These are phyloP conservation scores for Tolypocladium pustulatum DNA, from an alignment of 2,329 filamentous ascomycete genomes.

Conservation along the genomic window DNA sequence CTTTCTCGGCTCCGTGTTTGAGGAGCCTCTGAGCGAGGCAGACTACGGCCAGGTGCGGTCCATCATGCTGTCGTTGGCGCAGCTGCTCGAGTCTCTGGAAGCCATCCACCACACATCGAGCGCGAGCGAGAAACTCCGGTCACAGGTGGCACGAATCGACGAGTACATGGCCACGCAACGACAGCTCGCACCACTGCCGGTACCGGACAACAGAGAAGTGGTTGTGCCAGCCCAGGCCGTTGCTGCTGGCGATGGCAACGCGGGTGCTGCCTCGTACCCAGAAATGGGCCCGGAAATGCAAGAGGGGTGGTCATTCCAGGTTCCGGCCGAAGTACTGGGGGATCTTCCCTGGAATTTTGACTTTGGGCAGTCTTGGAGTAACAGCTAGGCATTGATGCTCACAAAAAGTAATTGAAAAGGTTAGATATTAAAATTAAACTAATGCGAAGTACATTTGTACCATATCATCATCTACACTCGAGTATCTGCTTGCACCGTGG, in stretches of 20 bases:
- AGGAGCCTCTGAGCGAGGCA: constrained; percentile 16
- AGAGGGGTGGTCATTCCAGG: constrained; percentile 17
- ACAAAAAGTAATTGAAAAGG: background rate
- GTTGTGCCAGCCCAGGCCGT: background rate
- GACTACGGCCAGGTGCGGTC: constrained; percentile 15
- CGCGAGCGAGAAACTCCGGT: constrained; percentile 12
- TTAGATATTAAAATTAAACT: background rate
- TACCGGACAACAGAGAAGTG: background rate
- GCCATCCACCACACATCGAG: constrained; percentile 10
- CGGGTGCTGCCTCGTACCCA: background rate
- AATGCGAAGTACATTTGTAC: background rate
- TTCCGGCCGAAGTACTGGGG: constrained; percentile 41
- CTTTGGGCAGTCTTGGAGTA: constrained; percentile 1
- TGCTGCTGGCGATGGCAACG: background rate
- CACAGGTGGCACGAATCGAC: constrained; percentile 13
- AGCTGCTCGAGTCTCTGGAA: constrained; percentile 17
- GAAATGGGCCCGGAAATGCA: constrained; percentile 1
- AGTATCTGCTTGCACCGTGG: background rate
- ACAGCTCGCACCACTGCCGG: background rate
- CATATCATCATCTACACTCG: background rate
- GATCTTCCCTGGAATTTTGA: constrained; percentile 9
- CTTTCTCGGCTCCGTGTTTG: constrained; percentile 23
- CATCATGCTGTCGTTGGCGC: constrained; percentile 19
- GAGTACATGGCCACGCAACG: constrained; percentile 11
- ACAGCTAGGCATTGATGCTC: background rate